Conservation (phyloP, 2,329 filamentous ascomycete species). For the Colletotrichum scovillei region DNA sequence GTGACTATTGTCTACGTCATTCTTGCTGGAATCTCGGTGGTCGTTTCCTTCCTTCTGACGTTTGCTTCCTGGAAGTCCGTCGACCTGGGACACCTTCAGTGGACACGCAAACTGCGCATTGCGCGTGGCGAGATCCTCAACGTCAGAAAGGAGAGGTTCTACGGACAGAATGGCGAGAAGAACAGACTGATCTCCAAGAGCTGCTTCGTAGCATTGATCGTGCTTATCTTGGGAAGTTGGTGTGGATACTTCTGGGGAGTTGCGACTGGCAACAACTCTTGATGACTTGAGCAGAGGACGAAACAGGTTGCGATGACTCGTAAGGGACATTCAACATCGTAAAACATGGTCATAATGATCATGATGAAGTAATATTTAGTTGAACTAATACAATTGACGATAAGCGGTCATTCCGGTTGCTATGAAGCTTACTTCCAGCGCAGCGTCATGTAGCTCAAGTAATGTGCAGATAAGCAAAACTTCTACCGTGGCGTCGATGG, state of each 20-base stretch:
- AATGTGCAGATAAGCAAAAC: too few relatives aligned
- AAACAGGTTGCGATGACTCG: too few relatives aligned
- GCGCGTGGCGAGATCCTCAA: conserved; percentile 55
- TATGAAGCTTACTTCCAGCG: not conserved
- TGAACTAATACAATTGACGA: not conserved
- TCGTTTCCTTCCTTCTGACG: conserved; percentile 55
- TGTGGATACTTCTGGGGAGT: conserved; percentile 70
- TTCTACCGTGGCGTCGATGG: not conserved
- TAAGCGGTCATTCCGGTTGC: not conserved
- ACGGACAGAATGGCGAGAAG: conserved; percentile 44
- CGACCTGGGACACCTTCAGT: conserved; percentile 64
- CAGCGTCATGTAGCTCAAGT: not conserved
- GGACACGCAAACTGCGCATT: conserved; percentile 66
- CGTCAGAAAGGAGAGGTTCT: conserved; percentile 46
- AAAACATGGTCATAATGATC: too few relatives aligned
- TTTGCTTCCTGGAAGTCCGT: conserved; percentile 45
- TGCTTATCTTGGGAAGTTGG: conserved; percentile 64
- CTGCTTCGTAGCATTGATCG: conserved; percentile 55
- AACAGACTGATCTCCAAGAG: conserved; percentile 54
- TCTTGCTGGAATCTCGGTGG: conserved; percentile 60
- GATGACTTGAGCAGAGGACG: not conserved
- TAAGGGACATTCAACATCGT: too few relatives aligned
- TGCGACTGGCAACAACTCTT: conserved; percentile 60
- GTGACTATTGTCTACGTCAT: conserved; percentile 68
- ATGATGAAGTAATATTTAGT: not conserved